Evolutionary conservation across 208 protist genomes (phyloP), one percentile per base, ranked within the genome.

Genomic region (Wallacemonas sp.): DNA sequence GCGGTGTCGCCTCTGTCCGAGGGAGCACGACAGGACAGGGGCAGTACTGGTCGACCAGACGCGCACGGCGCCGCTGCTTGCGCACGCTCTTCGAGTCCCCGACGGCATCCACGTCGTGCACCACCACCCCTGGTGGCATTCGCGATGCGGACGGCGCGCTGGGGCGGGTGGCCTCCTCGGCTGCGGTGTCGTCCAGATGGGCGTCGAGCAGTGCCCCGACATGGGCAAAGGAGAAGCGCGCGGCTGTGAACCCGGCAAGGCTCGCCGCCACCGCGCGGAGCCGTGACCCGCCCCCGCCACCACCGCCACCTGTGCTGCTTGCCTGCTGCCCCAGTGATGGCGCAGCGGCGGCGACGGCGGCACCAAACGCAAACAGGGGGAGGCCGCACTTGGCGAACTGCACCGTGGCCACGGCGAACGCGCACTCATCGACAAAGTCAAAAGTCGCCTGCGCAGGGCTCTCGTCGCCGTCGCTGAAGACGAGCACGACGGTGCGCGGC

Each of bases 31-130:
- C 67, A 7, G 89, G 86, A 2, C 28, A 41, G 2, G 92, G 42
- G 16, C 87, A 64, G 49, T 89, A 94, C 33, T 84, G 78, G 18
- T 87, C 76, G 32, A 81, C 57, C n/a, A 94, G 65, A 12, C 79
- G 74, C 39, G 87, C 81, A 3, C 81, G 82, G 10, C 52, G 52
- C 10, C 52, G 32, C 36, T 59, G 52, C 67, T 33, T 39, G 28
- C 10, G n/a, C n/a, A 41, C 33, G 18, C 46, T 63, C 22, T 23
- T 12, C 44, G 65, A 25, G 39, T 55, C 48, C 16, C 50, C 7
- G 25, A 46, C 8, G 31, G 65, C 25, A n/a, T 48, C 49, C 28
- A 64, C 42, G 22, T 64, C 42, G 23, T 50, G 57, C 32, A 59
- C 52, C 29, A 59, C 31, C 29, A 23, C 31, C 7, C 20, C 32